A percentile compares a stretch with the other conserved stretches of the same genome.
These are phyloP conservation scores for Cladosporium sp. DNA, from an alignment of 2,329 filamentous ascomycete species.

Conservation along the genomic window DNA sequence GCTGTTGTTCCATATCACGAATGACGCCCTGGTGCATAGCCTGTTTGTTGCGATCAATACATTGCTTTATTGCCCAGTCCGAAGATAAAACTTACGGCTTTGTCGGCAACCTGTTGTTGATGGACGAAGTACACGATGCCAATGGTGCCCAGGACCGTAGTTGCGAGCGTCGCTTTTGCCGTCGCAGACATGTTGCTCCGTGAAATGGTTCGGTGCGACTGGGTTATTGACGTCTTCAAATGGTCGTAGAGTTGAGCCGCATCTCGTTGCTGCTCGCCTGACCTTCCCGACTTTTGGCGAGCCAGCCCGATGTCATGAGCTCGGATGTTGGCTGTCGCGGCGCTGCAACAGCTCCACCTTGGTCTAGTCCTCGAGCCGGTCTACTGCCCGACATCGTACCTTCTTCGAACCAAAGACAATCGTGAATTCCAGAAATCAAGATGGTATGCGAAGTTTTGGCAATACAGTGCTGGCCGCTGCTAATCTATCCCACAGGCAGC, in stretches of 20 bases:
- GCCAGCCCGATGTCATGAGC: not conserved
- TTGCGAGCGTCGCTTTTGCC: conserved; percentile 76
- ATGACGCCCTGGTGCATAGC: conserved; percentile 94
- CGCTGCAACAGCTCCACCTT: not conserved
- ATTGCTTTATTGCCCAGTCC: conserved; percentile 8
- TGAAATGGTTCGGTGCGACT: not conserved
- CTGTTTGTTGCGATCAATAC: conserved; percentile 39
- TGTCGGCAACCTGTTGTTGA: conserved; percentile 77
- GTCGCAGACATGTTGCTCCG: conserved; percentile 68
- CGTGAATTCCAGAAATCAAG: not conserved
- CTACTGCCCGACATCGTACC: too few species aligned
- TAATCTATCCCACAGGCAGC: conserved; percentile 60
- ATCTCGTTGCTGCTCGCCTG: not conserved
- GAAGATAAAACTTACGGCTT: conserved; percentile 54
- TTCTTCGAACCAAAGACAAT: too few species aligned
- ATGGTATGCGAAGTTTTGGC: not conserved
- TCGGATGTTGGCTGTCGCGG: not conserved
- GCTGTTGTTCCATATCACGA: conserved; percentile 90
- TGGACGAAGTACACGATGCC: conserved; percentile 81
- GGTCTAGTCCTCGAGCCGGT: not conserved
- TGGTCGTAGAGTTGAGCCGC: not conserved
- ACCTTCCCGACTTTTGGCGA: not conserved
- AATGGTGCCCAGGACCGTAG: conserved; percentile 68
- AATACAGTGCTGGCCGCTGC: not conserved
- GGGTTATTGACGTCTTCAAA: not conserved